Evolutionary conservation across 139 green algal genomes (phyloP).

Genomic region (Micractinium sp.): DNA sequence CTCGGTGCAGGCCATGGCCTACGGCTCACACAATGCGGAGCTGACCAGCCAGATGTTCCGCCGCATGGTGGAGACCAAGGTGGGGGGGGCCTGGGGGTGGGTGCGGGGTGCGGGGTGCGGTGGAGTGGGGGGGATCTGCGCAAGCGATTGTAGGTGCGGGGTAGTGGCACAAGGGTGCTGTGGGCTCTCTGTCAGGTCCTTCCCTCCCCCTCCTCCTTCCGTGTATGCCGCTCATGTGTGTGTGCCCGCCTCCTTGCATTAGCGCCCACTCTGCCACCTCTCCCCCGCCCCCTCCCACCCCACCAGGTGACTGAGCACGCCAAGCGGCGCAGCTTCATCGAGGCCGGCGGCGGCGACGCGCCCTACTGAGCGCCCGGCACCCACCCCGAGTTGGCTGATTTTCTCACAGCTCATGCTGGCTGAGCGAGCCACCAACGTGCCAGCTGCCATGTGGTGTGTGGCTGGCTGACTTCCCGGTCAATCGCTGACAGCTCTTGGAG

Average conservation of each 20-base stretch:
- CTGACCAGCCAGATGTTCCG: conserved; percentile 79
- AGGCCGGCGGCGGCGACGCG: conserved; percentile 31
- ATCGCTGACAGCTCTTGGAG: no score
- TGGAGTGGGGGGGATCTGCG: neutral
- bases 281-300: no score
- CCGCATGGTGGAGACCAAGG: conserved; percentile 17
- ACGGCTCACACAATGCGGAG: conserved; percentile 74
- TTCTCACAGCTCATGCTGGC: no score
- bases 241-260: no score
- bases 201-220: neutral
- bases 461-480: no score
- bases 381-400: neutral
- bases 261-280: no score
- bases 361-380: neutral
- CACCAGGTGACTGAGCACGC: conserved; percentile 18
- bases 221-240: no score
- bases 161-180: neutral
- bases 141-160: no score
- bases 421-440: no score
- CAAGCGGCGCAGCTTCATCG: conserved; percentile 30
- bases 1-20: conserved; percentile 89
- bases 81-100: neutral
- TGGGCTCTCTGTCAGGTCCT: no score
- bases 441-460: no score
- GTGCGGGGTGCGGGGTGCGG: neutral